A percentile compares a stretch with the other conserved stretches of the same genome.
Conservation (phyloP, 495 filamentous ascomycete species). For the Annulohypoxylon nitens region DNA sequence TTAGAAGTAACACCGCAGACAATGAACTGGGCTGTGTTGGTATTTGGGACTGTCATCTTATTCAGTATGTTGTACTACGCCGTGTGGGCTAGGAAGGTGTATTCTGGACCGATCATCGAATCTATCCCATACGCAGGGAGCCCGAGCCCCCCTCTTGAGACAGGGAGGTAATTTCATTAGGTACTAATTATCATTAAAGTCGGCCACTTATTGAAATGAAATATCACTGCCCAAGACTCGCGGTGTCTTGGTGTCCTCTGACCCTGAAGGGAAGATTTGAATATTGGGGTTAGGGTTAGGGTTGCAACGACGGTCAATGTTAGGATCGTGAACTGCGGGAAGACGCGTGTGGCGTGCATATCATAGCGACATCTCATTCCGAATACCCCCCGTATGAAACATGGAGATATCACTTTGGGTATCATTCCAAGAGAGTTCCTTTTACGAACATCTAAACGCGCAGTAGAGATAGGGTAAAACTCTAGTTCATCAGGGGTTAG, state of each 20-base stretch:
- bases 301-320: background rate
- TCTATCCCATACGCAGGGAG: conserved; percentile 11
- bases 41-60: background rate
- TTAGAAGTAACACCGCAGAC: conserved; percentile 1
- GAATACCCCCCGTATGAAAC: background rate
- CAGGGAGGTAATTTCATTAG: background rate
- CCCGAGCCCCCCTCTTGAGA: background rate
- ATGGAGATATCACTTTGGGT: background rate
- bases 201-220: background rate
- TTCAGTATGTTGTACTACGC: conserved; percentile 7
- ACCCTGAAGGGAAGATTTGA: background rate
- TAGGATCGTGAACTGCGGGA: background rate
- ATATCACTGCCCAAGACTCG: background rate
- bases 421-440: background rate
- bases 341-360: background rate
- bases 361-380: background rate
- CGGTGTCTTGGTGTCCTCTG: background rate
- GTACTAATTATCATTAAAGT: background rate
- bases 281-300: background rate
- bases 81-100: conserved; percentile 11
- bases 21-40: conserved; percentile 9
- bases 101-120: conserved; percentile 7
- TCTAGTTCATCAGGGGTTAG: background rate
- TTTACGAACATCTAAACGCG: background rate
- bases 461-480: background rate